phyloP scores from a whole-genome alignment of 202 grass and related monocot species.

The Schoenoplectus tabernaemontani region DNA sequence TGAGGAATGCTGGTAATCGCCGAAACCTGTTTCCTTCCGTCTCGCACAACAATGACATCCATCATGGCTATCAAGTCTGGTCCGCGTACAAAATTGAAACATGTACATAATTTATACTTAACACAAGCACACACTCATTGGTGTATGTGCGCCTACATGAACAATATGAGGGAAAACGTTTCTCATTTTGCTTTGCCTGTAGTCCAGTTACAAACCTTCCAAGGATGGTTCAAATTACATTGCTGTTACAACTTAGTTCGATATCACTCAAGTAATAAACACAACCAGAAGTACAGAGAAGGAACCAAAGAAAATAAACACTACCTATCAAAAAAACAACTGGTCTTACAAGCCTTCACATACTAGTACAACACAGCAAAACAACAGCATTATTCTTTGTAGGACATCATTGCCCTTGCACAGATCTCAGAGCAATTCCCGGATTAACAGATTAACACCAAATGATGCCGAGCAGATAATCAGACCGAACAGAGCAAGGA shows the following conservation, averaged over 20 bases:
- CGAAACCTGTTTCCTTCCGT: background rate
- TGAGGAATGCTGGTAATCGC: background rate
- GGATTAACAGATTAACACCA: slow-evolving; percentile 52
- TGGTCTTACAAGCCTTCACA: background rate
- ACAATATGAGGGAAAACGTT: background rate
- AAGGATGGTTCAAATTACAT: background rate
- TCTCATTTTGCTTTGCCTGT: background rate
- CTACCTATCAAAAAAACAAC: background rate
- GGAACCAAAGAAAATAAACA: background rate
- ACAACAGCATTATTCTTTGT: background rate
- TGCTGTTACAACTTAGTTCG: background rate
- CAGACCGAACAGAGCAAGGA: slow-evolving; percentile 47
- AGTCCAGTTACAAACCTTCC: background rate
- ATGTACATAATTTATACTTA: background rate
- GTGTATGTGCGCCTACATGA: background rate
- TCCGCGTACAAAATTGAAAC: background rate
- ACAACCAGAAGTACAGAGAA: background rate
- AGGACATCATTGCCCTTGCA: background rate
- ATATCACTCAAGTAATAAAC: background rate
- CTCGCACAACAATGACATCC: background rate
- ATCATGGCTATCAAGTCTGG: background rate
- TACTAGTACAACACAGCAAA: slow-evolving; percentile 17
- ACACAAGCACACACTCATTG: background rate
- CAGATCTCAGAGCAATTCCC: slow-evolving; percentile 33
- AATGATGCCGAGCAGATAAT: slow-evolving; percentile 62